Conservation (phyloP, 176 grass and related monocot genomes). For the Musa beccarii region DNA sequence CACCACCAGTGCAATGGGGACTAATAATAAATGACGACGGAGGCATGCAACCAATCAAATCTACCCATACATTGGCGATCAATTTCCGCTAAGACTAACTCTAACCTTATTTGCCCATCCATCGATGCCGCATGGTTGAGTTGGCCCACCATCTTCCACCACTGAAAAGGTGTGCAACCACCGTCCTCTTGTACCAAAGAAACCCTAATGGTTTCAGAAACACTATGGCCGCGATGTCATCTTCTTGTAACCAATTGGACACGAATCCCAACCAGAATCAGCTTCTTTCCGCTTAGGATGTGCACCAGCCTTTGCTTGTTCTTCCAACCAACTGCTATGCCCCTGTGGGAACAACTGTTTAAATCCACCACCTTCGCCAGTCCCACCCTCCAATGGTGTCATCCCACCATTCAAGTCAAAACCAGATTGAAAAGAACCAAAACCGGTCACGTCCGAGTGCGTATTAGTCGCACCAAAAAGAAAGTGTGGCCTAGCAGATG, state of each 20-base stretch:
- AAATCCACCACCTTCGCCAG: neutral
- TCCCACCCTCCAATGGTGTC: neutral
- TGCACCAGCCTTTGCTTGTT: neutral
- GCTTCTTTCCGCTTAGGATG: conserved; percentile 21
- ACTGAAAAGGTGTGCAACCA: too few species aligned
- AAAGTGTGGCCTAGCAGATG: neutral
- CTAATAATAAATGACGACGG: too few species aligned
- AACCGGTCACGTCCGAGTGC: neutral
- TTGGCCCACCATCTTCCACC: too few species aligned
- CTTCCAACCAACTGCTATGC: conserved; percentile 2
- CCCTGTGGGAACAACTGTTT: conserved; percentile 10
- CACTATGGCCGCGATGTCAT: conserved; percentile 1
- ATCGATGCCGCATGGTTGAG: too few species aligned
- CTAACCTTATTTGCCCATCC: too few species aligned
- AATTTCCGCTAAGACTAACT: too few species aligned
- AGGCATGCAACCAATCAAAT: too few species aligned
- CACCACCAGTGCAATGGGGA: too few species aligned
- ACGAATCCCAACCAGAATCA: conserved; percentile 7
- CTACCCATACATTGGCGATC: too few species aligned
- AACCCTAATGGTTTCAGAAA: neutral
- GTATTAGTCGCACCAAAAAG: neutral
- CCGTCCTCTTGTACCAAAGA: neutral
- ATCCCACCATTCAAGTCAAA: conserved; percentile 14
- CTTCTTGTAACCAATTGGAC: conserved; percentile 5
- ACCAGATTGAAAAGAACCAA: neutral